Evolutionary conservation across 305 asterid species (phyloP).

Genomic region (Fraxinus sp.): DNA sequence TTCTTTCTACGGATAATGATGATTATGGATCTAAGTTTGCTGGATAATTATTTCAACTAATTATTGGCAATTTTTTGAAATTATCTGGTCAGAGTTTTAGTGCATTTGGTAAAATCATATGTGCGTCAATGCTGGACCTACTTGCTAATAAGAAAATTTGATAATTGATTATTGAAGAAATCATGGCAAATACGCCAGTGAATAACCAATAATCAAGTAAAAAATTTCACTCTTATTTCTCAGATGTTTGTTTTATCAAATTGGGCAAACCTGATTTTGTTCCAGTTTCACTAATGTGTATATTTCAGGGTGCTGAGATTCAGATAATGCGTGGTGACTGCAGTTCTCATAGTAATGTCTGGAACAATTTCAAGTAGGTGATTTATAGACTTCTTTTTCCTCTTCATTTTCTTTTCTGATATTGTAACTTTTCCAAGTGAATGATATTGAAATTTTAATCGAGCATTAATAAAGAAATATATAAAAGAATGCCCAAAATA

Average conservation of each 20-base stretch:
- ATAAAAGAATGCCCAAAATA: too few species aligned
- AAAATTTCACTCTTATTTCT: not conserved
- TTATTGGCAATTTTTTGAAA: too few species aligned
- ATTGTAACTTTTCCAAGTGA: too few species aligned
- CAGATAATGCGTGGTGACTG: slow-evolving; percentile 99
- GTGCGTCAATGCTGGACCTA: not conserved
- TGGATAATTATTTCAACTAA: too few species aligned
- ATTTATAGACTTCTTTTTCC: not conserved
- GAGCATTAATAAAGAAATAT: too few species aligned
- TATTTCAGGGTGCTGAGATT: slow-evolving; percentile 92
- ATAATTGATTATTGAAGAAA: not conserved
- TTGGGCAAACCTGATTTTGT: not conserved
- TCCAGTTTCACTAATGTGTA: slow-evolving; percentile 36
- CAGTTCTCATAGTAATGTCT: slow-evolving; percentile 94
- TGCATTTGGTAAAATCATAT: not conserved
- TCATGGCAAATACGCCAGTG: not conserved
- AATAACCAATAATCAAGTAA: not conserved
- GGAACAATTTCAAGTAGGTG: slow-evolving; percentile 99
- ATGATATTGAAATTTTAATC: too few species aligned
- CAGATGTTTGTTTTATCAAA: not conserved
- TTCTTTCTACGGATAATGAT: slow-evolving; percentile 85
- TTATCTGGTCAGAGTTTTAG: not conserved
- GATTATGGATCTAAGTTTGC: slow-evolving; percentile 73
- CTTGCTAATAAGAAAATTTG: not conserved
- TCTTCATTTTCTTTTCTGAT: too few species aligned